Evolutionary conservation across 306 rosid species (phyloP), one percentile per base, ranked within the genome.

Genomic region (Rosa lucieae): DNA sequence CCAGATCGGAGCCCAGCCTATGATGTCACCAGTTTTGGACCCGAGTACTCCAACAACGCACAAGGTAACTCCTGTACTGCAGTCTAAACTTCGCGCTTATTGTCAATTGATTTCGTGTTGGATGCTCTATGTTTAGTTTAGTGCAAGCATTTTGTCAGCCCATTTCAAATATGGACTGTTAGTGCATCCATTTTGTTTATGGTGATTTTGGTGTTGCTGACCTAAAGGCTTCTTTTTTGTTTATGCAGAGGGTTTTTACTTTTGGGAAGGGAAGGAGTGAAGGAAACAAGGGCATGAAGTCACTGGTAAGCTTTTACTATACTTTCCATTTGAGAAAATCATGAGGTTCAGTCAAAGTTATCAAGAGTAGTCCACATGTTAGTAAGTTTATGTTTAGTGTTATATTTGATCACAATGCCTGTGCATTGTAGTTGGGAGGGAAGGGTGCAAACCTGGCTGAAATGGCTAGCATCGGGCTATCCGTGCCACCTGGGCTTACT

Each of bases 391-490:
- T 23, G 39, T 62, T 62, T 4, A 26, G 39, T 26, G 67, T 61
- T 5, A 12, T 10, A 29, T 26, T 26, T 29, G 68, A 62, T 62
- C 68, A 62, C 29, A 11, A 65, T 61, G 79, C 32, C 10, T 29
- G 43, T 29, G 71, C 29, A 61, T 49, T 78, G 47, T 69, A 95
- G 99, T 82, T 95, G 81, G 99, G 99, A 83, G 99, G 99, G 80
- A 95, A 95, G 81, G 99, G 99, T 10, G 98, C 99, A 21, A 95
- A 95, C 86, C 88, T 95, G 44, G 99, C 98, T 76, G 99, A 95
- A 86, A 95, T 95, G 99, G 94, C 99, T 61, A 91, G 87, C 85
- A 92, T 95, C 40, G 98, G 98, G 17, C 85, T 95, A 52, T 93
- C 94, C 1, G 98, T 95, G 72, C 99, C 98, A 0, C 93, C 98